A percentile compares a stretch with the other conserved stretches of the same genome.
phyloP scores from a whole-genome alignment of 495 filamentous ascomycete genomes.

The Neurospora sp. region DNA sequence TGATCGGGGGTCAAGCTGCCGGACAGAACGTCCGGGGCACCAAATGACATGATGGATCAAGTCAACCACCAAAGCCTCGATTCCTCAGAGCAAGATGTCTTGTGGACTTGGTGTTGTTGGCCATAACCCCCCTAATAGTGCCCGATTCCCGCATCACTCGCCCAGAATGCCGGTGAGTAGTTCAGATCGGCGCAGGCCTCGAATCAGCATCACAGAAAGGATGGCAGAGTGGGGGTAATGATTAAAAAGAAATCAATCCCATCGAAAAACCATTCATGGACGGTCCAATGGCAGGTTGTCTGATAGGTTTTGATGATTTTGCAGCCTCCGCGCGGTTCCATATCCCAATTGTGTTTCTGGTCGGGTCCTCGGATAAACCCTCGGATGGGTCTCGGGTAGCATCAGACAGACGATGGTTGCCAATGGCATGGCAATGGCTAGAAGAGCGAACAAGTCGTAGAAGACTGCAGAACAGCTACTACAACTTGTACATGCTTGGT shows the following conservation, averaged over 20 bases:
- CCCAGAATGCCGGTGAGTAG: not conserved
- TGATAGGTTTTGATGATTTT: not conserved
- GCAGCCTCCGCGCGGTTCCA: not conserved
- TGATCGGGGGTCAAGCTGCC: not conserved
- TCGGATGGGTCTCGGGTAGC: conserved; percentile 7
- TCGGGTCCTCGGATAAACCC: conserved; percentile 1
- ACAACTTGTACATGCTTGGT: conserved; percentile 9
- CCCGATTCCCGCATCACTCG: not conserved
- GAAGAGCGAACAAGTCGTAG: not conserved
- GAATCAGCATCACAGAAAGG: not conserved
- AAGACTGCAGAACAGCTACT: conserved; percentile 13
- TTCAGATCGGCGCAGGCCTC: not conserved
- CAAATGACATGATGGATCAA: not conserved
- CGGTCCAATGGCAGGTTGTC: not conserved
- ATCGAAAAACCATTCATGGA: not conserved
- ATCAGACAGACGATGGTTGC: conserved; percentile 17
- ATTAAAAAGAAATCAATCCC: not conserved
- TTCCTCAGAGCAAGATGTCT: not conserved
- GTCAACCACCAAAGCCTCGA: not conserved
- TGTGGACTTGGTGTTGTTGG: not conserved
- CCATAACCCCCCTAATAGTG: not conserved
- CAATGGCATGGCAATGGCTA: conserved; percentile 1
- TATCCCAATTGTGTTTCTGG: not conserved
- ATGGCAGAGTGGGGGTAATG: not conserved
- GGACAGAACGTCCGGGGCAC: not conserved